Percentiles rank a stretch among this genome's conserved stretches.
Evolutionary conservation across 805 yeast genomes (phyloP).

Genomic region (Nakazawaea laoshanensis): DNA sequence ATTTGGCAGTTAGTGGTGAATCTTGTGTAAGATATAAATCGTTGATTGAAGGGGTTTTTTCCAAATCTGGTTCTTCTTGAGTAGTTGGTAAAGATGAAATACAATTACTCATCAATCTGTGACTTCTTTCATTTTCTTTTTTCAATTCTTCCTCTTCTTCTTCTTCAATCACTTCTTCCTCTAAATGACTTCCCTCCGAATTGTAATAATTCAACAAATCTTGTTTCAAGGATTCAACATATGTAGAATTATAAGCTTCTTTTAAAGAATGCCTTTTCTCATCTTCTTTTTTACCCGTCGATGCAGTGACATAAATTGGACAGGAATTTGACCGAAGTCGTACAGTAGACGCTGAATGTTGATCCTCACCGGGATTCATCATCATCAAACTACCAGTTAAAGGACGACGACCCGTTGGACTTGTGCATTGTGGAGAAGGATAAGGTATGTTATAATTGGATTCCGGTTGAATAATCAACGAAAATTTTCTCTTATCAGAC

Average conservation of each 20-base stretch:
- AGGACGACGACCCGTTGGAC: constrained; percentile 5
- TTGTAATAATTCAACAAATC: constrained; percentile 5
- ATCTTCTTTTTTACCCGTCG: neutral
- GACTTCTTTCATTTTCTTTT: constrained; percentile 1
- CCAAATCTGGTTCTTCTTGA: constrained; percentile 4
- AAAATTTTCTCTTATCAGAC: constrained; percentile 7
- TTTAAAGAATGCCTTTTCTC: constrained; percentile 1
- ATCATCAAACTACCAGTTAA: constrained; percentile 9
- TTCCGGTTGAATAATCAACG: constrained; percentile 7
- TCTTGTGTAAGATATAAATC: too few relatives aligned
- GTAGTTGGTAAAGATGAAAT: constrained; percentile 1
- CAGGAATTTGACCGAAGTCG: constrained; percentile 9
- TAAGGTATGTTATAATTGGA: constrained; percentile 3
- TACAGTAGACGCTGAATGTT: neutral
- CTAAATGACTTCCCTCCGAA: neutral
- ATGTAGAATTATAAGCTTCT: constrained; percentile 6
- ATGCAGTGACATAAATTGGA: constrained; percentile 1
- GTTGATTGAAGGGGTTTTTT: neutral
- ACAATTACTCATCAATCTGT: constrained; percentile 7
- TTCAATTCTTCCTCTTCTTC: constrained; percentile 16
- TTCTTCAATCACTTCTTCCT: constrained; percentile 27
- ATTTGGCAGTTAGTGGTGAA: neutral
- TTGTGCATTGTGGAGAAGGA: neutral
- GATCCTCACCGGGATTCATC: constrained; percentile 1
- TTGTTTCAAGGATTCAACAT: constrained; percentile 5